Conservation (phyloP, 2,329 filamentous ascomycete species). For the Clonostachys rhizophaga region DNA sequence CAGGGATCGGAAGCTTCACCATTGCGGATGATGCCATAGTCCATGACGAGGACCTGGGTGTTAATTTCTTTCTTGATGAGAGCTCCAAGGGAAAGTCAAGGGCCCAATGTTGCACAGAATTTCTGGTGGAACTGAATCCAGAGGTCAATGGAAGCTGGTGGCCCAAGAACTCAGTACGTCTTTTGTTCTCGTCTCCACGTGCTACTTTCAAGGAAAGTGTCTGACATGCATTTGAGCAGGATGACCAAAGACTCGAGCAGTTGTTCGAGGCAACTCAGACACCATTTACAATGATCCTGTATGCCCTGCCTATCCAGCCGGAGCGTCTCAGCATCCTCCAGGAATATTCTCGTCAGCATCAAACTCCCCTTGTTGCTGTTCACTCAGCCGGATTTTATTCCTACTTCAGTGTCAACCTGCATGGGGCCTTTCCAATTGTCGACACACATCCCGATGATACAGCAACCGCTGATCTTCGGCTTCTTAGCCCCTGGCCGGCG, state of each 20-base stretch:
- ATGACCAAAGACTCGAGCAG: slow-evolving; percentile 16
- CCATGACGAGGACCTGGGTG: slow-evolving; percentile 77
- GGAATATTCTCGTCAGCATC: slow-evolving; percentile 43
- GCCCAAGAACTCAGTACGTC: slow-evolving; percentile 38
- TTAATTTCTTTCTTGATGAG: slow-evolving; percentile 95
- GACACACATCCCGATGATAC: slow-evolving; percentile 93
- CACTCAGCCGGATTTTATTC: slow-evolving; percentile 93
- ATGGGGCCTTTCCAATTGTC: slow-evolving; percentile 82
- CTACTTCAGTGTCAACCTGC: slow-evolving; percentile 75
- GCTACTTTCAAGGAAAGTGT: no score
- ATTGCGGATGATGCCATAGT: slow-evolving; percentile 80
- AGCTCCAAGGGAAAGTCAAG: slow-evolving; percentile 70
- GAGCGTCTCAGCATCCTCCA: slow-evolving; percentile 39
- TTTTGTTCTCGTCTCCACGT: slow-evolving; percentile 1
- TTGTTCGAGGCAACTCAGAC: slow-evolving; percentile 31
- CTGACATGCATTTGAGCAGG: background rate
- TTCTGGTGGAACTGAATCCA: slow-evolving; percentile 85
- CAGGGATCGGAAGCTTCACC: slow-evolving; percentile 83
- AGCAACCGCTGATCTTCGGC: slow-evolving; percentile 76
- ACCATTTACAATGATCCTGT: slow-evolving; percentile 49
- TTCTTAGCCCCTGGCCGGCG: slow-evolving; percentile 83
- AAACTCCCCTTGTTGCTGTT: slow-evolving; percentile 73
- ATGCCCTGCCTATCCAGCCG: slow-evolving; percentile 42
- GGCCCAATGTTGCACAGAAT: slow-evolving; percentile 70
- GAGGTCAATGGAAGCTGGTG: slow-evolving; percentile 78